A percentile compares a stretch with the other conserved stretches of the same genome.
These are phyloP conservation scores for Microthyrium microscopicum DNA, from an alignment of 2,329 filamentous ascomycete species.

Conservation along the genomic window DNA sequence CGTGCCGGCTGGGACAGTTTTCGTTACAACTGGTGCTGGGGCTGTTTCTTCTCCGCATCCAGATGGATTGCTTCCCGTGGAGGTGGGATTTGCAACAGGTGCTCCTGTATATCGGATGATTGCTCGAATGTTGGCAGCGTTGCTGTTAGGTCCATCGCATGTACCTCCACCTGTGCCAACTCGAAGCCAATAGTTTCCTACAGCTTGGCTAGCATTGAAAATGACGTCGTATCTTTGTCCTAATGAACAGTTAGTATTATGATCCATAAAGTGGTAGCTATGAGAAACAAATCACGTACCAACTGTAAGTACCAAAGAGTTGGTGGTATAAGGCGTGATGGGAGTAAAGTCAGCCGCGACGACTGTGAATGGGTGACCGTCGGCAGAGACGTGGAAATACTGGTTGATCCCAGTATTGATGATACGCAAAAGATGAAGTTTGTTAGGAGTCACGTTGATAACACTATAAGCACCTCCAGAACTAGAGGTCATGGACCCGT, in stretches of 20 bases:
- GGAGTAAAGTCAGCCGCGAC: conserved; percentile 22
- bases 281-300: too few species aligned
- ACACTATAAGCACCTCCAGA: conserved; percentile 12
- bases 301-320: conserved; percentile 12
- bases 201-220: conserved; percentile 19
- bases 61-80: too few species aligned
- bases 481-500: conserved; percentile 5
- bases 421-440: conserved; percentile 26
- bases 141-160: conserved; percentile 8
- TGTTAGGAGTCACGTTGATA: conserved; percentile 14
- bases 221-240: conserved; percentile 27
- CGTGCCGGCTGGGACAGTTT: conserved; percentile 4
- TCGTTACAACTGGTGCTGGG: too few species aligned
- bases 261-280: conserved; percentile 12
- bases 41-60: too few species aligned
- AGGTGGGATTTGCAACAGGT: conserved; percentile 5
- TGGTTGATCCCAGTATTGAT: conserved; percentile 30
- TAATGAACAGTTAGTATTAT: conserved; percentile 7
- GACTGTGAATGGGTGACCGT: conserved; percentile 19
- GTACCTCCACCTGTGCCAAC: conserved; percentile 6
- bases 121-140: conserved; percentile 3
- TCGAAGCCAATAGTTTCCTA: conserved; percentile 21
- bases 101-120: conserved; percentile 6
- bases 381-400: conserved; percentile 24
- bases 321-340: conserved; percentile 16